Percentiles rank a stretch among this genome's conserved stretches.
Evolutionary conservation across 345 rosid genomes (phyloP).

Genomic region (Abelmoschus esculentus): DNA sequence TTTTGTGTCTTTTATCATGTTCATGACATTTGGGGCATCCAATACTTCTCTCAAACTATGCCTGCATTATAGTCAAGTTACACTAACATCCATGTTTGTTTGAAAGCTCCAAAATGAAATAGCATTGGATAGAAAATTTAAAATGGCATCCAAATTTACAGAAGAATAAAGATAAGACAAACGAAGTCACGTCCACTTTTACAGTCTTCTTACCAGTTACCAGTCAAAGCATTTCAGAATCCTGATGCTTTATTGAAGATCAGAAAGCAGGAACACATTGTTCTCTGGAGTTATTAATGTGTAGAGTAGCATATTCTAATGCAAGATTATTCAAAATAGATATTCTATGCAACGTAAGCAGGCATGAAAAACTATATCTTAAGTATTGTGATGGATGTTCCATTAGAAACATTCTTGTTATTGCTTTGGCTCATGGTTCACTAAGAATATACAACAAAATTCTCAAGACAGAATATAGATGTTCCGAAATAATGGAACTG

Average conservation of each 20-base stretch:
- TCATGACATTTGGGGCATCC: slow-evolving; percentile 86
- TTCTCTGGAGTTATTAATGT: not conserved
- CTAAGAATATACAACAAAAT: not conserved
- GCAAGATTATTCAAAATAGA: not conserved
- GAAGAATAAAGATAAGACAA: not conserved
- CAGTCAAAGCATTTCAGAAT: not conserved
- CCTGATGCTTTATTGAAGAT: too few species aligned
- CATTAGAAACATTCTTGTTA: too few species aligned
- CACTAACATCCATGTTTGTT: slow-evolving; percentile 12
- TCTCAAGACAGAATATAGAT: not conserved
- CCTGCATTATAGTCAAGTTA: slow-evolving; percentile 35
- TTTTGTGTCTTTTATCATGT: slow-evolving; percentile 84
- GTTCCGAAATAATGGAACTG: not conserved
- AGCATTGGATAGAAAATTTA: not conserved
- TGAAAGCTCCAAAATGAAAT: slow-evolving; percentile 2
- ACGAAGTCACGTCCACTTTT: slow-evolving; percentile 7
- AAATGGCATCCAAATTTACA: not conserved
- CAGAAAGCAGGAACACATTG: too few species aligned
- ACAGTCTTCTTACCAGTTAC: not conserved
- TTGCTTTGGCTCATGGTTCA: not conserved
- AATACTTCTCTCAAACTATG: slow-evolving; percentile 86
- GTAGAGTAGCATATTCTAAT: not conserved
- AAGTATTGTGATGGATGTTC: too few species aligned
- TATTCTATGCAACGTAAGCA: not conserved
- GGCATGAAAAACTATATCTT: too few species aligned